Evolutionary conservation across 2,329 filamentous ascomycete species (phyloP), one percentile per base, ranked within the genome.

Genomic region (Karstenula rhodostoma): DNA sequence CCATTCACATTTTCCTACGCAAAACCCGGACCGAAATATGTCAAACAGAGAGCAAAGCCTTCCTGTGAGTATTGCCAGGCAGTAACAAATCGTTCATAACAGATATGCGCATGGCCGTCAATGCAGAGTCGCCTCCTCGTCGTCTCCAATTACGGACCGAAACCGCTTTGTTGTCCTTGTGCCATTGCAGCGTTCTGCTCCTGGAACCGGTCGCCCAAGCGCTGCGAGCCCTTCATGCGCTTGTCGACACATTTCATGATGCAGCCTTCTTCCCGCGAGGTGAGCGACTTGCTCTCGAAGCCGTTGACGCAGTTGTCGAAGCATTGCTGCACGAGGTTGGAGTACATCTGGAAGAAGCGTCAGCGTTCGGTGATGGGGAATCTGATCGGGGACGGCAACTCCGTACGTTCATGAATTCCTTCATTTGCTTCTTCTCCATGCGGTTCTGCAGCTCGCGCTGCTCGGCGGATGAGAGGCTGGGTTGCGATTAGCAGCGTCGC

Each of bases 371-470:
- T 29, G 51, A 56, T 43, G n/a, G 32, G 48, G 35, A 17, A 35
- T 43, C n/a, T n/a, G 48, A 23, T 22, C 54, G 55, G 49, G 62
- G 58, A 40, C 3, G n/a, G 27, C 4, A 5, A 25, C 13, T 58
- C 85, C 92, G 72, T 86, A 98, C 95, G 74, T 88, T 91, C 90
- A 98, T 97, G 78, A 99, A 98, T 79, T 98, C 94, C 84, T 97
- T 97, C 86, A 99, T 92, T 83, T 99, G 95, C 83, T 95, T 96
- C 83, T 92, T 91, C 85, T 98, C 93, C 88, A 99, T 94, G 81
- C 95, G 93, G 82, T 88, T 83, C 82, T 96, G 90, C 77, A 99
- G 91, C 86, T 95, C 92, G 83, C 92, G 91, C 85, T 96, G 92
- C 85, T 98, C 94, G 73, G 88, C 80, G 73, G 85, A 78, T 70